phyloP scores from a whole-genome alignment of 1,139 yeast genomes.

The Schwanniomyces etchellsii region DNA sequence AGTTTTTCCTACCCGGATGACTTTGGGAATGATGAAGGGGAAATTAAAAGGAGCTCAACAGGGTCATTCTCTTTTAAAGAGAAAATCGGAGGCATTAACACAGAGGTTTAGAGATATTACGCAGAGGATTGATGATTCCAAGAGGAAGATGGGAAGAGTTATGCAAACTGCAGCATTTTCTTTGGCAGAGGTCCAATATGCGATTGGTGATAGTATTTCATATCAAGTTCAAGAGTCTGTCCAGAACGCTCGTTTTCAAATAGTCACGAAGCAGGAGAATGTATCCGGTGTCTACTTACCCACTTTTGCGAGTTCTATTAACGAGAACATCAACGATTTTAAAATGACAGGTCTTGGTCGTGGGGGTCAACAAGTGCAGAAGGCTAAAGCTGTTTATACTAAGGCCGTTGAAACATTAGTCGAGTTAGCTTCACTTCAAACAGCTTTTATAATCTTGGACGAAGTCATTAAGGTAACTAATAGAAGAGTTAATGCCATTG shows the following conservation, averaged over 20 bases:
- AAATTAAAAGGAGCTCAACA: slow-evolving; percentile 97
- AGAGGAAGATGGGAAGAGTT: slow-evolving; percentile 95
- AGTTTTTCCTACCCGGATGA: slow-evolving; percentile 97
- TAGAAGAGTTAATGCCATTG: slow-evolving; percentile 97
- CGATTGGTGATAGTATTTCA: slow-evolving; percentile 92
- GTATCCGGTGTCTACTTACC: slow-evolving; percentile 95
- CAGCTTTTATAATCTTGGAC: slow-evolving; percentile 93
- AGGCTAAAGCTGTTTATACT: slow-evolving; percentile 87
- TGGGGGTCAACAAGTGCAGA: slow-evolving; percentile 98
- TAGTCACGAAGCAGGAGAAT: slow-evolving; percentile 89
- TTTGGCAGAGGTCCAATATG: slow-evolving; percentile 93
- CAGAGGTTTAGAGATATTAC: slow-evolving; percentile 95
- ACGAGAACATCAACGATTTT: slow-evolving; percentile 85
- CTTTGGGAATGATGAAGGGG: slow-evolving; percentile 88
- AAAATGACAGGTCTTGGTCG: slow-evolving; percentile 95
- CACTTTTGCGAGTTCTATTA: slow-evolving; percentile 79
- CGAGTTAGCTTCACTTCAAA: slow-evolving; percentile 89
- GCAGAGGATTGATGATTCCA: slow-evolving; percentile 88
- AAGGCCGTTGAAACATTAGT: slow-evolving; percentile 95
- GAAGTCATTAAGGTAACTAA: slow-evolving; percentile 97
- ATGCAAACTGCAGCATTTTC: slow-evolving; percentile 99
- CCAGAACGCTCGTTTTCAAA: slow-evolving; percentile 83
- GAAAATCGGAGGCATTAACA: slow-evolving; percentile 95
- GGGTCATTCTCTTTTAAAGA: slow-evolving; percentile 87
- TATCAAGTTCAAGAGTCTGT: slow-evolving; percentile 96